Conservation (phyloP, 2,329 filamentous ascomycete genomes). For the Teratosphaeria epicoccoides region DNA sequence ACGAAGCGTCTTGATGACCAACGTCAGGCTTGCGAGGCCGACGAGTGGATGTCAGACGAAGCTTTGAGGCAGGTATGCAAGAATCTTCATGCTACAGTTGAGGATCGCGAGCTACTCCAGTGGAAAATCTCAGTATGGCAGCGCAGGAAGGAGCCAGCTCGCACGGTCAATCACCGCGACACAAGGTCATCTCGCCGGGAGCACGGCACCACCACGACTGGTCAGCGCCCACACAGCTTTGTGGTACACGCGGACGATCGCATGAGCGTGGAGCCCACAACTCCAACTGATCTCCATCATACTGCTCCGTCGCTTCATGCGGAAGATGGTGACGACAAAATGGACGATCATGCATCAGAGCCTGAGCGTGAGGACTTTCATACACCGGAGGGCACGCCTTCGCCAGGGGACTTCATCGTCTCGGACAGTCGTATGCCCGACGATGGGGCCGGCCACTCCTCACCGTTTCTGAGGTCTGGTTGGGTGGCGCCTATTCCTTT, state of each 20-base stretch:
- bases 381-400: constrained; percentile 5
- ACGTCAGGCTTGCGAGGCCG: constrained; percentile 41
- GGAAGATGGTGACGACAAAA: not conserved
- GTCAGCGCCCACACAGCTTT: not conserved
- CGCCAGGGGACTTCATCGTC: not conserved
- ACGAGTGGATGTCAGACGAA: constrained; percentile 42
- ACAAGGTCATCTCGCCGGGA: not conserved
- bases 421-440: not conserved
- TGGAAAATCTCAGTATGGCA: constrained; percentile 37
- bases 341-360: not conserved
- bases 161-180: constrained; percentile 6
- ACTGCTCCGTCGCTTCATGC: not conserved
- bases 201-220: not conserved
- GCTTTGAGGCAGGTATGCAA: constrained; percentile 47
- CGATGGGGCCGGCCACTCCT: not conserved
- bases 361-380: constrained; percentile 11
- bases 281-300: not conserved
- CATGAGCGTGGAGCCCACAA: constrained; percentile 16
- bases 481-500: not conserved
- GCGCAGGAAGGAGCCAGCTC: constrained; percentile 19
- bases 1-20: constrained; percentile 47
- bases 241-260: constrained; percentile 13
- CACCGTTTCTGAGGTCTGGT: not conserved
- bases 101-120: constrained; percentile 44
- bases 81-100: constrained; percentile 54